Conservation (phyloP, 345 rosid species). For the Pistacia integerrima region DNA sequence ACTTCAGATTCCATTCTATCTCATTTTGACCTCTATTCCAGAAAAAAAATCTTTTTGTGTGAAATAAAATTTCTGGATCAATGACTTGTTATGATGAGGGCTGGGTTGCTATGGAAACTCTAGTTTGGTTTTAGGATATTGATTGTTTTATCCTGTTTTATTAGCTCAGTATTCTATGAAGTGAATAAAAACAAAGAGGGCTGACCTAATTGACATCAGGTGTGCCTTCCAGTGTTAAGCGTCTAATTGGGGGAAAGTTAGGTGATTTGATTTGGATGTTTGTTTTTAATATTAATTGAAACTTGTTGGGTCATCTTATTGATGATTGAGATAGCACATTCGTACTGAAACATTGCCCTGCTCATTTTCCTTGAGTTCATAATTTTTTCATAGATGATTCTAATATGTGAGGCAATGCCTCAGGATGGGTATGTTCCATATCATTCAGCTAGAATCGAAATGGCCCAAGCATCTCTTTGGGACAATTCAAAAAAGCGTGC, state of each 20-base stretch:
- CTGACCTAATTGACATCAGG: neutral
- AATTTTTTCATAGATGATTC: neutral
- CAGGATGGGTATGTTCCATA: constrained; percentile 99
- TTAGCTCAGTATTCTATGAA: neutral
- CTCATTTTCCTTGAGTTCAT: neutral
- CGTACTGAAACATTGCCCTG: neutral
- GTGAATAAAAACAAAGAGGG: neutral
- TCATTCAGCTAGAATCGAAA: constrained; percentile 92
- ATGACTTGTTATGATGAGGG: neutral
- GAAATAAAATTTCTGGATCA: neutral
- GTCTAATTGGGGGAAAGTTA: neutral
- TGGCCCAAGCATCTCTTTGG: constrained; percentile 70
- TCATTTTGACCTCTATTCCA: too few species aligned
- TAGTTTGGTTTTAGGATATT: too few species aligned
- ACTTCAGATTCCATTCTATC: too few species aligned
- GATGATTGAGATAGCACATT: neutral
- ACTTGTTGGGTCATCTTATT: neutral
- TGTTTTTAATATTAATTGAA: neutral
- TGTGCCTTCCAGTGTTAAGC: neutral
- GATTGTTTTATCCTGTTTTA: neutral
- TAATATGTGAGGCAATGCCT: constrained; percentile 13
- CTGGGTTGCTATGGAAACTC: neutral
- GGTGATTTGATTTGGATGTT: too few species aligned
- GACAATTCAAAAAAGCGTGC: constrained; percentile 83
- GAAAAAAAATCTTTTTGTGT: too few species aligned